phyloP scores from a whole-genome alignment of 352 stramenopile genomes.

The Phytophthora pini region DNA sequence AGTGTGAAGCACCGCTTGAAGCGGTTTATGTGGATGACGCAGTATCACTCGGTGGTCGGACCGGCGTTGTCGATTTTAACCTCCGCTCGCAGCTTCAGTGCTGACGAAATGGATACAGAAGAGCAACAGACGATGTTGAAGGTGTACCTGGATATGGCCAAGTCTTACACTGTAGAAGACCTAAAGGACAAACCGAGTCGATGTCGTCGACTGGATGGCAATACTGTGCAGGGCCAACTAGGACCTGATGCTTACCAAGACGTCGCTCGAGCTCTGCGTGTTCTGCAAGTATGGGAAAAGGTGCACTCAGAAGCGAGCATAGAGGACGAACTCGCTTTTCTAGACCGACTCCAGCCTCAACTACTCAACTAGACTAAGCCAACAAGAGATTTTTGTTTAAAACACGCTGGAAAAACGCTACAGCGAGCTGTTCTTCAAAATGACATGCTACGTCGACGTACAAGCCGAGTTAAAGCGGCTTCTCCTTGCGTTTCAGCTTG shows the following conservation, averaged over 20 bases:
- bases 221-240: constrained; percentile 49
- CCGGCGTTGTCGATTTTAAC: constrained; percentile 62
- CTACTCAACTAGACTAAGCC: too few relatives aligned
- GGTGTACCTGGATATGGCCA: constrained; percentile 42
- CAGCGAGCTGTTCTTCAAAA: too few relatives aligned
- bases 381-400: too few relatives aligned
- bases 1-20: constrained; percentile 51
- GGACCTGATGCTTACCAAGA: constrained; percentile 39
- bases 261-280: constrained; percentile 57
- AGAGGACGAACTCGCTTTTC: constrained; percentile 48
- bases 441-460: too few relatives aligned
- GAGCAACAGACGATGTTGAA: constrained; percentile 36
- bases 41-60: constrained; percentile 62
- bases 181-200: constrained; percentile 20
- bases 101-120: constrained; percentile 1
- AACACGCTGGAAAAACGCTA: too few relatives aligned
- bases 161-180: constrained; percentile 36
- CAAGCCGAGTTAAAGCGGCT: too few relatives aligned
- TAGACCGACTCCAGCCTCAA: constrained; percentile 34
- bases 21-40: constrained; percentile 74
- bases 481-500: too few relatives aligned
- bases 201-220: constrained; percentile 55
- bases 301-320: constrained; percentile 35
- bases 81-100: constrained; percentile 27
- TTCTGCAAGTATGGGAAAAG: constrained; percentile 67